Conservation (phyloP, 805 yeast genomes). For the Candida loeiensis region DNA sequence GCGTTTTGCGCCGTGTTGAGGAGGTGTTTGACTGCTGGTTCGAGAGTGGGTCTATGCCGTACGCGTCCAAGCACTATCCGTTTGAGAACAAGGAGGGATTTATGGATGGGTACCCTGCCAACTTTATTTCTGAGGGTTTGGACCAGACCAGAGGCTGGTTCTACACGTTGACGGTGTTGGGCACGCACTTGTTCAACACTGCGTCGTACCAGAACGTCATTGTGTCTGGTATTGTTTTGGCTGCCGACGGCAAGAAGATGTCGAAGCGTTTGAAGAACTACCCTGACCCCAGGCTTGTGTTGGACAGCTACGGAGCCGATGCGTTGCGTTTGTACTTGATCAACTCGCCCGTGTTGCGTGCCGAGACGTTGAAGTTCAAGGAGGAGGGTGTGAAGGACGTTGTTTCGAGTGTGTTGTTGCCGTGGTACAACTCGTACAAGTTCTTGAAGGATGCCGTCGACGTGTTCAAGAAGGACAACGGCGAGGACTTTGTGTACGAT, state of each 20-base stretch:
- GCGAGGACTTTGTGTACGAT: constrained; percentile 69
- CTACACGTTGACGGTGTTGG: constrained; percentile 91
- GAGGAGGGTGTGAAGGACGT: constrained; percentile 99
- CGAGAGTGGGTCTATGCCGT: constrained; percentile 99
- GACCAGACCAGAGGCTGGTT: constrained; percentile 99
- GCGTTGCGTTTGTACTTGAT: constrained; percentile 93
- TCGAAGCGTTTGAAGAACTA: constrained; percentile 96
- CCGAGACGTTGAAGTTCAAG: constrained; percentile 93
- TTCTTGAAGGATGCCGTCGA: constrained; percentile 94
- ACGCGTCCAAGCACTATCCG: constrained; percentile 95
- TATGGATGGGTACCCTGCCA: constrained; percentile 83
- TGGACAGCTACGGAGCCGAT: constrained; percentile 94
- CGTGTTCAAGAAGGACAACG: constrained; percentile 71
- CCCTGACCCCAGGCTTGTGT: constrained; percentile 86
- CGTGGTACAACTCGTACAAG: constrained; percentile 98
- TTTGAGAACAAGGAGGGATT: constrained; percentile 79
- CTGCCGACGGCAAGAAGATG: constrained; percentile 99
- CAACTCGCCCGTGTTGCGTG: constrained; percentile 95
- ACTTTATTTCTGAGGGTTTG: constrained; percentile 96
- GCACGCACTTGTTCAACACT: constrained; percentile 86
- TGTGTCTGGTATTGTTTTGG: constrained; percentile 94
- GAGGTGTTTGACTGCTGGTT: constrained; percentile 99
- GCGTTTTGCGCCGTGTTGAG: constrained; percentile 82
- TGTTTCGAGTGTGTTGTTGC: constrained; percentile 89
- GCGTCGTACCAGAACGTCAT: constrained; percentile 95